Evolutionary conservation across 2,329 filamentous ascomycete genomes (phyloP), one percentile per base, ranked within the genome.

Genomic region (Colletotrichum tofieldiae): DNA sequence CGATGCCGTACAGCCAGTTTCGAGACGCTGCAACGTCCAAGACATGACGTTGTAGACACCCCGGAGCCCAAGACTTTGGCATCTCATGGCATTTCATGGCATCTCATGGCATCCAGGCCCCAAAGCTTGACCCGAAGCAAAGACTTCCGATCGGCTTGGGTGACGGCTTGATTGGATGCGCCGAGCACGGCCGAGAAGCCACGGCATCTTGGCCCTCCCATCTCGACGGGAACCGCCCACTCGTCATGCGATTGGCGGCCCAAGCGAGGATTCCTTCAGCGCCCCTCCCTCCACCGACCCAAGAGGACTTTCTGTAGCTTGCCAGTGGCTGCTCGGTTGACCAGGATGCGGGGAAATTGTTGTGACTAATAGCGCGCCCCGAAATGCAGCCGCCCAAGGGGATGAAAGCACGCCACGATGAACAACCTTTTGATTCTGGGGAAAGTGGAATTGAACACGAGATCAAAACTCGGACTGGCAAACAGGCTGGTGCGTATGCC

Each of bases 61-160:
- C 66, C 20, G 51, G n/a, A 65, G 3, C 32, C 60, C 60, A 69
- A 69, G 66, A 49, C 16, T 64, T 68, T 54, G 39, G 52, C 41
- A 59, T 45, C 37, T 45, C 60, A 52, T 56, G 54, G 54, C 54
- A 56, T 58, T 14, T 45, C 59, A 52, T 41, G 55, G 55, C 55
- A 59, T 59, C 14, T 54, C 60, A 64, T 54, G 54, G 54, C 51
- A 54, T 47, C 26, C 65, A 64, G 52, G 54, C 9, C 59, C 52
- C 11, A 72, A 69, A 72, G 69, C 65, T 72, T 69, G 69, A 64
- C 45, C 39, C 35, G 7, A 52, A 72, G 52, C 69, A 72, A 68
- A 60, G 65, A 49, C 26, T 39, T 49, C 11, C 26, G 54, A 65
- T 55, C 37, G 59, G 9, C 65, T 69, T 69, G 54, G 59, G 52